Base-by-base conservation (phyloP, 73 alveolate species). In the Effrenium voratum region DNA sequence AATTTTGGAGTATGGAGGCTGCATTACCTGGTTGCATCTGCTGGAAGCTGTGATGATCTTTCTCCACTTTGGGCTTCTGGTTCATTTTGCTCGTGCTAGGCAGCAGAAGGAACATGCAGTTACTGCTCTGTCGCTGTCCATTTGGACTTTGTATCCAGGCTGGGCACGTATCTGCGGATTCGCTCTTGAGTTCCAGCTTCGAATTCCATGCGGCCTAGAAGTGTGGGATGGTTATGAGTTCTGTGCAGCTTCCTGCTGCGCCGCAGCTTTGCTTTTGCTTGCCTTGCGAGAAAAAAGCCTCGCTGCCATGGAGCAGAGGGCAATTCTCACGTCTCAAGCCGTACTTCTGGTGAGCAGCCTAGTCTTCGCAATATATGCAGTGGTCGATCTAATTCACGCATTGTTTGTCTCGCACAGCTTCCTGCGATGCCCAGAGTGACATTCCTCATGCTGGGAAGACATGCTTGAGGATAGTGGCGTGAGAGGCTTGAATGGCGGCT, bases 221-320 rank as follows among this genome's bases (percentile, higher is more conserved):
- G 47, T 32, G n/a, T 72, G 82, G 82, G 82, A 34, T 6, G 82
- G 82, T 32, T 72, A 72, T 13, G 82, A 72, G 82, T 72, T 72
- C 47, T n/a, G n/a, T 13, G 82, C 82, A 10, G 82, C 49, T 34
- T 72, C 46, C 46, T 32, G 49, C 46, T 72, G 82, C 34, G 50
- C 82, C 3, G 45, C 26, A 2, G 82, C 49, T 6, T 72, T 72
- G 82, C 82, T 72, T 32, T 8, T 72, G 82, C 82, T 72, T 36
- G 82, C 82, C 13, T 34, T 19, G 49, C 82, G 82, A 15, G 49
- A 72, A 47, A 19, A 4, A 44, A 34, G 82, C 40, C 75, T 60
- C 36, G 38, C 75, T 3, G 63, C 26, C 63, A 60, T 32, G 46
- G 49, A 34, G 26, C 82, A 34, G 82, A 34, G 82, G 36, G 19